Evolutionary conservation across 2,329 filamentous ascomycete genomes (phyloP).

Genomic region (Cyphellophora attinorum): DNA sequence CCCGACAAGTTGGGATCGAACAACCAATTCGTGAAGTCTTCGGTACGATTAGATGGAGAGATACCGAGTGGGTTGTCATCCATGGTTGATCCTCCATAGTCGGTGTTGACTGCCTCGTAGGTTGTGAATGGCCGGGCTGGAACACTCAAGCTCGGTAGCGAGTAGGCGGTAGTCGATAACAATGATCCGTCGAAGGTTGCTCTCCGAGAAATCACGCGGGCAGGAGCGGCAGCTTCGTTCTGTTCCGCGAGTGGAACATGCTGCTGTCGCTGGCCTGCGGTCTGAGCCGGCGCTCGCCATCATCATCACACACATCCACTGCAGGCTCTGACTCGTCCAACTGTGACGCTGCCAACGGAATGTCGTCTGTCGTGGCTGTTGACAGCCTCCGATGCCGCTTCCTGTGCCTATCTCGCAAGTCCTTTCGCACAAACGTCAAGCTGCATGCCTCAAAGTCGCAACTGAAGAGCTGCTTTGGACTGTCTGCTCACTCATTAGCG

Average conservation of each 20-base stretch:
- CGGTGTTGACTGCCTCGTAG: background rate
- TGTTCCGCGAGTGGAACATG: background rate
- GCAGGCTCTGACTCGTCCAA: background rate
- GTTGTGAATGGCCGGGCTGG: constrained; percentile 1
- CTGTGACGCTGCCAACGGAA: background rate
- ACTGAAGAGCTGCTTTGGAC: constrained; percentile 3
- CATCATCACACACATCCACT: background rate
- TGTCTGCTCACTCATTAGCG: background rate
- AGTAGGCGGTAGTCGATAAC: background rate
- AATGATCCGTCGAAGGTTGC: no score
- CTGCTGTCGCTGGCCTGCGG: background rate
- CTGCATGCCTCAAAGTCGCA: constrained; percentile 1
- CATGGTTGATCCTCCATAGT: background rate
- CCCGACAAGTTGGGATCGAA: constrained; percentile 2
- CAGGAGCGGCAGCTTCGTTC: no score
- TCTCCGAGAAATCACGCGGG: no score
- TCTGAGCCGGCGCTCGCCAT: constrained; percentile 1
- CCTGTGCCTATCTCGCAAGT: constrained; percentile 2
- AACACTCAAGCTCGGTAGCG: constrained; percentile 11
- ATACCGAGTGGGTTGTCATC: constrained; percentile 2
- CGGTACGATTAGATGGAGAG: constrained; percentile 2
- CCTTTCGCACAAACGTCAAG: constrained; percentile 4
- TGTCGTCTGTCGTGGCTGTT: background rate
- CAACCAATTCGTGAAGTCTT: constrained; percentile 3
- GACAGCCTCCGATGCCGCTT: constrained; percentile 2